A percentile compares a stretch with the other conserved stretches of the same genome.
Conservation (phyloP, 306 rosid genomes). For the Lathyrus aphaca region DNA sequence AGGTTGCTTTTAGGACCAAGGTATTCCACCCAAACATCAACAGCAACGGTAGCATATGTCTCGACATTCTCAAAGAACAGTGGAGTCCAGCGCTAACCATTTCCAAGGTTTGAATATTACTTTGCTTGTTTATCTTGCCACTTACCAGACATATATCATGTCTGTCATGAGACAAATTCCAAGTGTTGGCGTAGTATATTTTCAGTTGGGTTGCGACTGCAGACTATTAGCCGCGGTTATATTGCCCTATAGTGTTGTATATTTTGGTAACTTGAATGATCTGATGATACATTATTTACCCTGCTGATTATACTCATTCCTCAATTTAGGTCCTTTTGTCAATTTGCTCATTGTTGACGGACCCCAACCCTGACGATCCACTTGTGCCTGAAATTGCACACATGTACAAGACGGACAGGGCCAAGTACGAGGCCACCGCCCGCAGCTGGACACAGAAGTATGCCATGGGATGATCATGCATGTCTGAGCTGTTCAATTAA, state of each 20-base stretch:
- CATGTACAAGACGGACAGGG: constrained; percentile 85
- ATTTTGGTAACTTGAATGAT: too few species aligned
- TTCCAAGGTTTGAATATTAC: constrained; percentile 68
- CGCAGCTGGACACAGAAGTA: constrained; percentile 97
- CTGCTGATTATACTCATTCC: not conserved
- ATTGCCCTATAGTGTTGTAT: not conserved
- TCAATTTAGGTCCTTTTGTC: constrained; percentile 70
- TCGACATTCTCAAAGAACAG: constrained; percentile 93
- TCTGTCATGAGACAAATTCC: not conserved
- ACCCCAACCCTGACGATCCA: constrained; percentile 87
- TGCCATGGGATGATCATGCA: constrained; percentile 68
- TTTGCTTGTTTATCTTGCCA: constrained; percentile 8
- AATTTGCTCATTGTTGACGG: constrained; percentile 79
- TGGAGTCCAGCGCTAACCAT: constrained; percentile 96
- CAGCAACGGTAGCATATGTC: constrained; percentile 87
- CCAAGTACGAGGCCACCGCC: constrained; percentile 80
- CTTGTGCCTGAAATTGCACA: constrained; percentile 91
- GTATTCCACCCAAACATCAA: constrained; percentile 94
- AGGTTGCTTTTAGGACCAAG: constrained; percentile 97
- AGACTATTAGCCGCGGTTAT: not conserved
- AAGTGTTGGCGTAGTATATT: not conserved
- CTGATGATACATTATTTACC: too few species aligned
- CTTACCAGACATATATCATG: constrained; percentile 18
- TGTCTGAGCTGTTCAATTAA: constrained; percentile 33
- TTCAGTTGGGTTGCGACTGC: not conserved